Evolutionary conservation across 768 basidiomycete species (phyloP).

Genomic region (Multifurca ochricompacta): DNA sequence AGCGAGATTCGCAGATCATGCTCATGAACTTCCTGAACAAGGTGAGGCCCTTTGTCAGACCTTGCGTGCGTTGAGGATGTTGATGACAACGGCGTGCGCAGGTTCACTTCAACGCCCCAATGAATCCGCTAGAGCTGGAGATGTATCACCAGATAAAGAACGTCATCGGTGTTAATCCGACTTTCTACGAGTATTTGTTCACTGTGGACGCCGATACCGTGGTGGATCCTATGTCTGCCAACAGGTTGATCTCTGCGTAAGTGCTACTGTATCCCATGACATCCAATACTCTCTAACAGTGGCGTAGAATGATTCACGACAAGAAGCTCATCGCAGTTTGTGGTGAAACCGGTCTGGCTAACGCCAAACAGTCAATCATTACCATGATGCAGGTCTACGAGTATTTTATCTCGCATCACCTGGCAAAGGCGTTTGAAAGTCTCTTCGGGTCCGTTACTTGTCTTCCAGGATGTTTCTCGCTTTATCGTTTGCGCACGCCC

Average conservation of each 20-base stretch:
- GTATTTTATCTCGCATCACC: slow-evolving; percentile 98
- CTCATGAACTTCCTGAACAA: slow-evolving; percentile 98
- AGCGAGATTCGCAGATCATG: slow-evolving; percentile 95
- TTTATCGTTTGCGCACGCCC: slow-evolving; percentile 89
- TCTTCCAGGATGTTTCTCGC: slow-evolving; percentile 97
- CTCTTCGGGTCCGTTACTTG: slow-evolving; percentile 98
- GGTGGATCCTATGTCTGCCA: slow-evolving; percentile 80
- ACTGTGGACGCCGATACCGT: slow-evolving; percentile 94
- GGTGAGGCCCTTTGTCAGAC: slow-evolving; percentile 33
- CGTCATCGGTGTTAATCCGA: slow-evolving; percentile 97
- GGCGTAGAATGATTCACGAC: slow-evolving; percentile 87
- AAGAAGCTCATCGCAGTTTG: slow-evolving; percentile 91
- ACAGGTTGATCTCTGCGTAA: slow-evolving; percentile 88
- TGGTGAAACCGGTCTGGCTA: slow-evolving; percentile 89
- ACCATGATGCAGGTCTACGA: slow-evolving; percentile 99
- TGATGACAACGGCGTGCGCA: slow-evolving; percentile 25
- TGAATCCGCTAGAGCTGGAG: slow-evolving; percentile 96
- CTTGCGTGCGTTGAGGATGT: background rate
- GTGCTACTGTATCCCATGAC: slow-evolving; percentile 28
- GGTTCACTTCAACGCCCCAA: slow-evolving; percentile 95
- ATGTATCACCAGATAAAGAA: slow-evolving; percentile 99
- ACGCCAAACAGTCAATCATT: slow-evolving; percentile 89
- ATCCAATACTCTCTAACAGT: background rate
- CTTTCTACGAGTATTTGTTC: slow-evolving; percentile 95
- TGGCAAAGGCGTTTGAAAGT: slow-evolving; percentile 97